Percentiles rank a stretch among this genome's conserved stretches.
Evolutionary conservation across 192 early-diverging fungal genomes (phyloP).

Genomic region (Dispira parvispora): DNA sequence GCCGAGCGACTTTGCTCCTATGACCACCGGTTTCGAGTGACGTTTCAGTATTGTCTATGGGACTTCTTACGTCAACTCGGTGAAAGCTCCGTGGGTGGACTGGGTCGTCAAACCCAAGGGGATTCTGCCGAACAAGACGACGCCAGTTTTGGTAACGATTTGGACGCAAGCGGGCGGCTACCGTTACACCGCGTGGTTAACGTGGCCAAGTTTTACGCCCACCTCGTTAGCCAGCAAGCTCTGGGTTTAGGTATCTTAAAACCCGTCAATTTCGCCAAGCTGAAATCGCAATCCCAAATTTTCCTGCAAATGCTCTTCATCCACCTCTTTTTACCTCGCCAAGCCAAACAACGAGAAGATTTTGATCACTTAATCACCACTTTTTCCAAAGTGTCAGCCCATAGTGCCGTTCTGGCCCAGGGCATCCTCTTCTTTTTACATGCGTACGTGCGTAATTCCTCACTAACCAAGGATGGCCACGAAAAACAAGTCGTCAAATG

Average conservation of each 20-base stretch:
- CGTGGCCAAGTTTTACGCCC: constrained; percentile 71
- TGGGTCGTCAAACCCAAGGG: constrained; percentile 14
- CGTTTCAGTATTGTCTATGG: constrained; percentile 91
- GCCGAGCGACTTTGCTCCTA: constrained; percentile 60
- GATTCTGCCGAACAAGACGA: constrained; percentile 23
- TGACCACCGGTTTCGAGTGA: constrained; percentile 69
- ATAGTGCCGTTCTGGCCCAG: constrained; percentile 51
- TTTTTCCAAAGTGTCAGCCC: constrained; percentile 32
- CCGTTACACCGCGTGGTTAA: constrained; percentile 62
- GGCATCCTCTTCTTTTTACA: constrained; percentile 75
- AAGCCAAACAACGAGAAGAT: constrained; percentile 30
- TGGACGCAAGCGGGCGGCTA: constrained; percentile 12
- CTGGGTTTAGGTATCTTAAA: constrained; percentile 54
- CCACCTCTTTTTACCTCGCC: constrained; percentile 45
- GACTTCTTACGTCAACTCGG: constrained; percentile 78
- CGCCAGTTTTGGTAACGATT: constrained; percentile 17
- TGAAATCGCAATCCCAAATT: constrained; percentile 34
- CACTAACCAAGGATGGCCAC: constrained; percentile 38
- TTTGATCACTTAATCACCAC: constrained; percentile 32
- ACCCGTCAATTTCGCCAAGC: constrained; percentile 57
- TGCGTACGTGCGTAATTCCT: constrained; percentile 45
- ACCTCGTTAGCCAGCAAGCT: constrained; percentile 47
- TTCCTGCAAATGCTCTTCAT: constrained; percentile 60
- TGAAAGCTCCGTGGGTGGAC: constrained; percentile 58
- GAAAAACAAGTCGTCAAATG: constrained; percentile 46